A percentile compares a stretch with the other conserved stretches of the same genome.
Evolutionary conservation across 345 rosid species (phyloP).

Genomic region (Citrus inodora): DNA sequence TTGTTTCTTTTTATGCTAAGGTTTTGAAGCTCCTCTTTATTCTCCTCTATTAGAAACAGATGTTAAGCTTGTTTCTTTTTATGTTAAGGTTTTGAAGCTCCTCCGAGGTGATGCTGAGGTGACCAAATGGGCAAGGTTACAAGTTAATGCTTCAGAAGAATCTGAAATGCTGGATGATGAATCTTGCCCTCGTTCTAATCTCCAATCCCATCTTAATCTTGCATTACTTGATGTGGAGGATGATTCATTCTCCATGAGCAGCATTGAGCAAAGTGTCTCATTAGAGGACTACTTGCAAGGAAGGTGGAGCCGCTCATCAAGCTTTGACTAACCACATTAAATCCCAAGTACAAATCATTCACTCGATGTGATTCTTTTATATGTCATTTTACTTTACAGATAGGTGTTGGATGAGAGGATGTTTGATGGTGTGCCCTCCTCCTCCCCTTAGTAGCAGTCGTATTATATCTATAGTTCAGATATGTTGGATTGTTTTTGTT

Average conservation of each 20-base stretch:
- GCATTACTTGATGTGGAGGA: constrained; percentile 78
- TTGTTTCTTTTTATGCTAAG: too few relatives aligned
- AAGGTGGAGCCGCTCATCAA: constrained; percentile 87
- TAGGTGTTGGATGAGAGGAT: constrained; percentile 73
- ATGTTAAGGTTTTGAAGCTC: constrained; percentile 63
- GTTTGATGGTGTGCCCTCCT: constrained; percentile 69
- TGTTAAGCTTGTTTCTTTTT: not conserved
- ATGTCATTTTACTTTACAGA: constrained; percentile 13
- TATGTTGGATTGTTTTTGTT: not conserved
- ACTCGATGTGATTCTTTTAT: constrained; percentile 6
- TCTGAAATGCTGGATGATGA: constrained; percentile 50
- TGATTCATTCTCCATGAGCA: constrained; percentile 66
- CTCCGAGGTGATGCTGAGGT: constrained; percentile 57
- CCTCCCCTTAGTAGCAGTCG: constrained; percentile 35
- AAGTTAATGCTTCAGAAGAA: constrained; percentile 43
- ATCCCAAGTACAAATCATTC: constrained; percentile 1
- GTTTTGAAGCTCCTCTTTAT: too few relatives aligned
- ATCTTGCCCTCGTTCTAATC: constrained; percentile 43
- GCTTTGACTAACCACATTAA: constrained; percentile 57
- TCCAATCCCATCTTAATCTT: constrained; percentile 78
- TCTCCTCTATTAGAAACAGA: not conserved
- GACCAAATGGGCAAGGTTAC: constrained; percentile 56
- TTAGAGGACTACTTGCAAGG: constrained; percentile 86
- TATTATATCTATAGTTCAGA: not conserved
- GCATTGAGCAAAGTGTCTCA: constrained; percentile 61